Evolutionary conservation across 2,329 filamentous ascomycete genomes (phyloP).

Genomic region (Polychaeton citri): DNA sequence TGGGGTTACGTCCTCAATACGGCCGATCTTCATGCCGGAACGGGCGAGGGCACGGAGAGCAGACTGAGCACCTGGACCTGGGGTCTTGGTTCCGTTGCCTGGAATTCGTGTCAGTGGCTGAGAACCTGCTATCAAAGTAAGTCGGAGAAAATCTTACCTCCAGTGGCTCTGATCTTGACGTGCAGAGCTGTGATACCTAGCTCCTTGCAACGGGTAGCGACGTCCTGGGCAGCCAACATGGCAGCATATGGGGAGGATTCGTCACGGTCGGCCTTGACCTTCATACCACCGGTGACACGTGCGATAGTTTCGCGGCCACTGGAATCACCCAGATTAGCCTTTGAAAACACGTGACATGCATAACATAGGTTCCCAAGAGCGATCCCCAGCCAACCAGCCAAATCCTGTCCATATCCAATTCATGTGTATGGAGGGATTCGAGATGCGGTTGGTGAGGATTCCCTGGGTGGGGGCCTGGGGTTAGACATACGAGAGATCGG

Average conservation of each 20-base stretch:
- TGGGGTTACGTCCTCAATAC: conserved; percentile 98
- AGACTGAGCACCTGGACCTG: conserved; percentile 96
- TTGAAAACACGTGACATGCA: too few relatives aligned
- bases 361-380: too few relatives aligned
- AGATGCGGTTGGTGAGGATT: conserved; percentile 1
- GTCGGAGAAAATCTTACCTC: conserved; percentile 53
- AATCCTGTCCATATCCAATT: too few relatives aligned
- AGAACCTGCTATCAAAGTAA: background rate
- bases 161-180: conserved; percentile 99
- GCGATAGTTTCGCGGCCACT: conserved; percentile 99
- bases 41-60: conserved; percentile 97
- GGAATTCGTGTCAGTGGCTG: conserved; percentile 2
- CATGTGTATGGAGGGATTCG: conserved; percentile 9
- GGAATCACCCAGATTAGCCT: conserved; percentile 59
- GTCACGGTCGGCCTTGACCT: conserved; percentile 99
- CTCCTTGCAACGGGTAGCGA: conserved; percentile 81
- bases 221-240: conserved; percentile 96
- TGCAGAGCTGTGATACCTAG: conserved; percentile 88
- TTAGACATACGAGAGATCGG: conserved; percentile 60
- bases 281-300: conserved; percentile 99
- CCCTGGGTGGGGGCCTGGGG: conserved; percentile 2
- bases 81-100: conserved; percentile 99
- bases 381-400: too few relatives aligned
- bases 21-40: conserved; percentile 99
- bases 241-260: conserved; percentile 99